Evolutionary conservation across 202 grass and related monocot genomes (phyloP).

Genomic region (Carex arenaria): DNA sequence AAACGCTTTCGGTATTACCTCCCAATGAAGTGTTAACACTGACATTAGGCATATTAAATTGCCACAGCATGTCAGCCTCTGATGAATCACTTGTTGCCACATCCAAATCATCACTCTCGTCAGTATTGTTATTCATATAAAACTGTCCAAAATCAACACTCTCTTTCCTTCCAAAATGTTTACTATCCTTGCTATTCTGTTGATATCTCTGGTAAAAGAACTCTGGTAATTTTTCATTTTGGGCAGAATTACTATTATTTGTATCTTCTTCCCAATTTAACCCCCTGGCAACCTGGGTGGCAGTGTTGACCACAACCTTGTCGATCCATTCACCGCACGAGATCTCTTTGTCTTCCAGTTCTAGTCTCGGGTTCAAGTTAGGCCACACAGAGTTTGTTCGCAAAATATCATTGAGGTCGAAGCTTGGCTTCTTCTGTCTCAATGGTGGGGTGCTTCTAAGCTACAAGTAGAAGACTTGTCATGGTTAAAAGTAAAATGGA

Average conservation of each 20-base stretch:
- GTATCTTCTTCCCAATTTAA: slow-evolving; percentile 67
- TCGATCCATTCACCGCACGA: slow-evolving; percentile 79
- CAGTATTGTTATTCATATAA: slow-evolving; percentile 57
- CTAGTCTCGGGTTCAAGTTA: slow-evolving; percentile 52
- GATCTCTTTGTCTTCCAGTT: slow-evolving; percentile 70
- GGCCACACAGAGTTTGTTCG: slow-evolving; percentile 66
- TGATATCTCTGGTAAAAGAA: slow-evolving; percentile 84
- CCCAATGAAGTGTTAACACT: slow-evolving; percentile 40
- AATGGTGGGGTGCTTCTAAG: slow-evolving; percentile 44
- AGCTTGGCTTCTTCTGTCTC: slow-evolving; percentile 90
- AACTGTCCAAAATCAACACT: slow-evolving; percentile 53
- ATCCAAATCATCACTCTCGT: slow-evolving; percentile 94
- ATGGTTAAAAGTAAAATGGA: neutral
- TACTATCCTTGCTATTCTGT: slow-evolving; percentile 39
- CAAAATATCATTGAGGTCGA: slow-evolving; percentile 85
- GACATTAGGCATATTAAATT: slow-evolving; percentile 73
- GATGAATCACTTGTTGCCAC: slow-evolving; percentile 99
- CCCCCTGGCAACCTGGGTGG: slow-evolving; percentile 36
- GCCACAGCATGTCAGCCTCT: slow-evolving; percentile 94
- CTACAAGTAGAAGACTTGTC: slow-evolving; percentile 25
- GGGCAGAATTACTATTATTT: neutral
- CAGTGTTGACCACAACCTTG: slow-evolving; percentile 86
- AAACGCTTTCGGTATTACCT: slow-evolving; percentile 37
- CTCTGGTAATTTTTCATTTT: slow-evolving; percentile 53
- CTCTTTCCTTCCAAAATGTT: slow-evolving; percentile 50